These are phyloP conservation scores for Penicillium lagena DNA, from an alignment of 495 filamentous ascomycete genomes.

Conservation along the genomic window DNA sequence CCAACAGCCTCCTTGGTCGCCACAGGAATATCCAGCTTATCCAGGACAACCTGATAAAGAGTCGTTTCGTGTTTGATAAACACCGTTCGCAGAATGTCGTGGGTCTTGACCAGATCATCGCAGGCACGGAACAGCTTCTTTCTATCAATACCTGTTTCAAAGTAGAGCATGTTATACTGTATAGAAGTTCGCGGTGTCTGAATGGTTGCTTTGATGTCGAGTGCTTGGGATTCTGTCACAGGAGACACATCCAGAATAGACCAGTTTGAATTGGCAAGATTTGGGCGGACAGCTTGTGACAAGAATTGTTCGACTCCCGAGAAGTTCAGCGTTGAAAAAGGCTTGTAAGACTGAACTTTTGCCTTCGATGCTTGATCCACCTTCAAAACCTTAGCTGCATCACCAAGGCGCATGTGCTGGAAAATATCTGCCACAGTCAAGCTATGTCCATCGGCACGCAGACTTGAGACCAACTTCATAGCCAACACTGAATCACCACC, in stretches of 20 bases:
- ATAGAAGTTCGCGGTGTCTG: conserved; percentile 33
- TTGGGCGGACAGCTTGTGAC: conserved; percentile 16
- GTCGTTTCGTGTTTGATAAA: conserved; percentile 45
- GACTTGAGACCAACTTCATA: conserved; percentile 37
- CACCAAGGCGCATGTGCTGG: conserved; percentile 34
- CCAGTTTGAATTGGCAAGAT: conserved; percentile 25
- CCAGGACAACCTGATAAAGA: conserved; percentile 50
- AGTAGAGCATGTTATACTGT: conserved; percentile 39
- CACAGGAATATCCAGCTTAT: conserved; percentile 30
- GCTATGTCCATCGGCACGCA: conserved; percentile 25
- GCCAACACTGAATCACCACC: conserved; percentile 42
- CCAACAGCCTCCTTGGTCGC: conserved; percentile 16
- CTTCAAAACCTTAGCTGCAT: conserved; percentile 27
- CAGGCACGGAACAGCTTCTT: conserved; percentile 26
- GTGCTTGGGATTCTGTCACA: conserved; percentile 33
- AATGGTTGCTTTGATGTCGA: conserved; percentile 48
- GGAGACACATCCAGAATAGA: conserved; percentile 25
- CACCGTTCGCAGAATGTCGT: conserved; percentile 60
- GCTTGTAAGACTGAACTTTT: conserved; percentile 17
- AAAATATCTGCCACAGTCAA: conserved; percentile 42
- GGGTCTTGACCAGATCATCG: conserved; percentile 38
- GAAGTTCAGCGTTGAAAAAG: conserved; percentile 30
- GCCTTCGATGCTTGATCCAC: conserved; percentile 12
- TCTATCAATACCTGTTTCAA: conserved; percentile 21
- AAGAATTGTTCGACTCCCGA: conserved; percentile 21